phyloP scores from a whole-genome alignment of 2,329 filamentous ascomycete species.

The Clonostachys solani region DNA sequence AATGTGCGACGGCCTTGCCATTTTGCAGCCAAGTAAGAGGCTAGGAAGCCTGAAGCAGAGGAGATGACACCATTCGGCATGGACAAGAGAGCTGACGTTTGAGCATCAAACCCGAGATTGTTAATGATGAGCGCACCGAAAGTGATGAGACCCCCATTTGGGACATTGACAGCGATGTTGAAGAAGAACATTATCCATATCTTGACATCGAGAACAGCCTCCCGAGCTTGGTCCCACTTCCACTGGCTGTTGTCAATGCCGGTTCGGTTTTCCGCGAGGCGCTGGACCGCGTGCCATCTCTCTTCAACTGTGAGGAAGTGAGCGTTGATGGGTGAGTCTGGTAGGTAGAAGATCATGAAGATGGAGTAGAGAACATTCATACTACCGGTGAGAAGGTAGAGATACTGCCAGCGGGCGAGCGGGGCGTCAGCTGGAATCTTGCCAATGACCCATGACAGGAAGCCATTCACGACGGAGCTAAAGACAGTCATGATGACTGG shows the following conservation, averaged over 20 bases:
- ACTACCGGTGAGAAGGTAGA: not conserved
- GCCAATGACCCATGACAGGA: constrained; percentile 1
- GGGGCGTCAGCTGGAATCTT: constrained; percentile 16
- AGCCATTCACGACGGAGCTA: constrained; percentile 1
- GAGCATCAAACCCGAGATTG: constrained; percentile 19
- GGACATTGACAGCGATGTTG: constrained; percentile 45
- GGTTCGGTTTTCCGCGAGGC: constrained; percentile 55
- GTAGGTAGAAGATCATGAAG: not conserved
- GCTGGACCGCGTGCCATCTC: constrained; percentile 58
- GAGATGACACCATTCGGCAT: constrained; percentile 61
- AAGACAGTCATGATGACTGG: not conserved
- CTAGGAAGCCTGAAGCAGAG: constrained; percentile 35
- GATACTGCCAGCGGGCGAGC: constrained; percentile 5
- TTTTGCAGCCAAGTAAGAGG: not conserved
- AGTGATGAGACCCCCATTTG: constrained; percentile 41
- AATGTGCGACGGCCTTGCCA: not conserved
- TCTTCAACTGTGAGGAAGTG: constrained; percentile 50
- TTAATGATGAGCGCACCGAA: constrained; percentile 24
- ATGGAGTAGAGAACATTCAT: not conserved
- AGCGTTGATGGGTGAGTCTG: constrained; percentile 1
- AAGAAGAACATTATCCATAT: constrained; percentile 49
- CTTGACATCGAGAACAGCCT: constrained; percentile 47
- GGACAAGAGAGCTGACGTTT: constrained; percentile 58
- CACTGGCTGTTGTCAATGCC: constrained; percentile 25
- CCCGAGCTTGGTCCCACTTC: constrained; percentile 37